Percentiles rank a stretch among this genome's conserved stretches.
Conservation (phyloP, 495 filamentous ascomycete genomes). For the Hyaloscypha hepaticicola region DNA sequence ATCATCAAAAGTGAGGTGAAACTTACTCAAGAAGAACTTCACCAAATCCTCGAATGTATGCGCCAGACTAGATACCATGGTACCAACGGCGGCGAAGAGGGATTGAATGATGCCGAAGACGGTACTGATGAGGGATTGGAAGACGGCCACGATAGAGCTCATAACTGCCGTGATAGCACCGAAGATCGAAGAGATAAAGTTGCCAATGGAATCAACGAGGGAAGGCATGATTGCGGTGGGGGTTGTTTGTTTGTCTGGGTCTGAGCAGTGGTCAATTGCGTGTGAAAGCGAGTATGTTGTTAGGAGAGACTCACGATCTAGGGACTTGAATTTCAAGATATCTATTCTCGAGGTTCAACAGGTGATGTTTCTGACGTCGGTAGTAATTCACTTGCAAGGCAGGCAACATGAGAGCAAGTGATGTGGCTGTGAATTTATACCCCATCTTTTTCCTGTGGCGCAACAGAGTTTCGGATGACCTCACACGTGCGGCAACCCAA, state of each 20-base stretch:
- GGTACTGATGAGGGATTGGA: conserved; percentile 38
- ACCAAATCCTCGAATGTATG: conserved; percentile 40
- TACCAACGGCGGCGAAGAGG: conserved; percentile 31
- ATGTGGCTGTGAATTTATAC: conserved; percentile 9
- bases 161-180: conserved; percentile 28
- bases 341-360: neutral
- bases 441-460: conserved; percentile 7
- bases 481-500: conserved; percentile 6
- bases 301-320: neutral
- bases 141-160: conserved; percentile 31
- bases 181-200: conserved; percentile 39
- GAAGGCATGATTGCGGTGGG: conserved; percentile 34
- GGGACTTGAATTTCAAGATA: neutral
- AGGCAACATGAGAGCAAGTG: neutral
- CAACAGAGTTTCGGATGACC: conserved; percentile 16
- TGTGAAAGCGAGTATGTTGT: neutral
- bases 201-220: conserved; percentile 35
- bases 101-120: conserved; percentile 36
- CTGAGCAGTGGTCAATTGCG: neutral
- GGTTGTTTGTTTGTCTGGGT: neutral
- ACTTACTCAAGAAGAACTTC: conserved; percentile 44
- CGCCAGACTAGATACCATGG: conserved; percentile 28
- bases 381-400: neutral
- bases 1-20: neutral
- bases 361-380: neutral